Evolutionary conservation across 164 flowering plant species (phyloP).

Genomic region (Malania oleifera): DNA sequence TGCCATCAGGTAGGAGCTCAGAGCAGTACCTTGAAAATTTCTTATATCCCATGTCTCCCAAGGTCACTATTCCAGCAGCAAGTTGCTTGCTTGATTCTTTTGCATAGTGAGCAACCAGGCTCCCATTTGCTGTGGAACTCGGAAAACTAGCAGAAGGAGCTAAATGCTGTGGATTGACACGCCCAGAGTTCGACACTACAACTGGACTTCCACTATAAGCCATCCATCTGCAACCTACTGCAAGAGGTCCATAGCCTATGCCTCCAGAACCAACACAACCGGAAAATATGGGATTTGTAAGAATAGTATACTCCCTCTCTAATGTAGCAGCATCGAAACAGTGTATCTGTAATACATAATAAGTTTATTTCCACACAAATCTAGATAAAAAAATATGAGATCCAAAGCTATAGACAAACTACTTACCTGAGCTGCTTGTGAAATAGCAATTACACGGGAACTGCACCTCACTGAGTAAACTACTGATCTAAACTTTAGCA

Average conservation of each 20-base stretch:
- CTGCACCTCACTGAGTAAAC: slow-evolving; percentile 77
- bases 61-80: slow-evolving; percentile 74
- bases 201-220: slow-evolving; percentile 77
- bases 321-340: slow-evolving; percentile 68
- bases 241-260: slow-evolving; percentile 72
- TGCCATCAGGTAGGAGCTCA: slow-evolving; percentile 58
- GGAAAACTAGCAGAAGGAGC: slow-evolving; percentile 43
- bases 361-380: not conserved
- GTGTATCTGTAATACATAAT: slow-evolving; percentile 51
- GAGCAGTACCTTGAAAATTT: slow-evolving; percentile 70
- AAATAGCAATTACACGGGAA: slow-evolving; percentile 60
- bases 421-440: slow-evolving; percentile 70
- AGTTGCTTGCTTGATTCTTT: slow-evolving; percentile 82
- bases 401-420: not conserved
- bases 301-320: slow-evolving; percentile 63
- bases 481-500: slow-evolving; percentile 58
- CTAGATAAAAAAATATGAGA: not conserved
- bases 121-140: slow-evolving; percentile 48
- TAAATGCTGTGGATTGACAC: slow-evolving; percentile 62
- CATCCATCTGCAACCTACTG: slow-evolving; percentile 81
- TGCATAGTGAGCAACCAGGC: slow-evolving; percentile 70
- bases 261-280: slow-evolving; percentile 43
- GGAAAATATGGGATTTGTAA: slow-evolving; percentile 53
- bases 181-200: slow-evolving; percentile 34
- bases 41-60: slow-evolving; percentile 78